Evolutionary conservation across 1,284 basidiomycete genomes (phyloP), one percentile per base, ranked within the genome.

Genomic region (Agroathelia rolfsii): DNA sequence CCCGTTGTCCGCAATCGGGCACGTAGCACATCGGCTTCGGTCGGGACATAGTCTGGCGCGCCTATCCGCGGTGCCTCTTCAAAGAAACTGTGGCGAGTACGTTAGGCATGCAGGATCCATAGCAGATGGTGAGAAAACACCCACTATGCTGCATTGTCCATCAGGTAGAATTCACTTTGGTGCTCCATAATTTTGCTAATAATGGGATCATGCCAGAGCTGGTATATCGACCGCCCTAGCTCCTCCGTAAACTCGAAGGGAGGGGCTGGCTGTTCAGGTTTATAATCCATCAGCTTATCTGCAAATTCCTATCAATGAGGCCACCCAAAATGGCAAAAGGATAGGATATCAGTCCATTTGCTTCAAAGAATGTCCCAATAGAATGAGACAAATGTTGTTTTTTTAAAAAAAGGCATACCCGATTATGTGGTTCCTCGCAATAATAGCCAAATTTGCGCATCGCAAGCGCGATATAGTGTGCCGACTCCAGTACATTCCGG

Each of bases 61-160:
- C 84, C 84, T 55, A 98, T 92, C 33, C 90, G 74, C 25, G 74
- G 59, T 5, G 92, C 81, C 40, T 92, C 78, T 22, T 72, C 69
- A 55, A 97, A 95, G 59, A 98, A 97, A 56, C 87, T 90, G 34
- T 38, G 6, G 34, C 30, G 17, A 25, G 4, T 9, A 21, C 5
- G 2, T 6, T 1, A 8, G 36, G 31, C 20, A 32, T 6, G 25
- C 31, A 26, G 31, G 17, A 29, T 18, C 36, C 24, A 36, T 29
- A 18, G 30, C 26, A 19, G 30, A 23, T 20, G 23, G 24, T 30
- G 13, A 28, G 29, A 26, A 24, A 30, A 24, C 1, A 73, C 83
- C 51, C 46, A 90, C 83, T 96, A 96, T 27, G 70, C 68, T 0
- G 93, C 93, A 30, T 79, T 90, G 56, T 97, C 94, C 93, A 96